Conservation (phyloP, 1,139 yeast species). For the Hansenula lynferdii region DNA sequence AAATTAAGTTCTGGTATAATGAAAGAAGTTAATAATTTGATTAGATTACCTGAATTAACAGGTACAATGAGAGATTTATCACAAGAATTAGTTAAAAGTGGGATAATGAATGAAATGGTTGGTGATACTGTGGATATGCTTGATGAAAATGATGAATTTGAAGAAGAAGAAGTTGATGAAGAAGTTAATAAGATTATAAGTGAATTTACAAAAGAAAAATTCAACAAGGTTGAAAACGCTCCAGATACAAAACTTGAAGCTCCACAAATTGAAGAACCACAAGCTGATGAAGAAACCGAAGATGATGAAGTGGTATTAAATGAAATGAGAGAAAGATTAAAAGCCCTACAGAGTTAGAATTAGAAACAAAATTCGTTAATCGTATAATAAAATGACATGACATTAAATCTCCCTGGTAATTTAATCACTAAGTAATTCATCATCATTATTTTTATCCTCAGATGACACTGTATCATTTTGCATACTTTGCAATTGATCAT, state of each 20-base stretch:
- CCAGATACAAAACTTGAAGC: slow-evolving; percentile 27
- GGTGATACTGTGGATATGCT: slow-evolving; percentile 79
- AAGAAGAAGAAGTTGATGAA: slow-evolving; percentile 64
- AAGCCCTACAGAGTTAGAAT: slow-evolving; percentile 67
- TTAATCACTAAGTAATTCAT: neutral
- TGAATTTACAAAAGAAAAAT: slow-evolving; percentile 41
- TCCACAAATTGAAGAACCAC: slow-evolving; percentile 36
- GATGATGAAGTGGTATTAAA: slow-evolving; percentile 71
- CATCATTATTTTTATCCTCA: slow-evolving; percentile 11
- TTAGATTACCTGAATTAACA: slow-evolving; percentile 74
- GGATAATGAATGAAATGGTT: slow-evolving; percentile 93
- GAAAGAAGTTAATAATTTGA: slow-evolving; percentile 82
- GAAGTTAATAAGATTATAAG: slow-evolving; percentile 58
- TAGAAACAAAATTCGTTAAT: neutral
- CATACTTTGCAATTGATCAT: slow-evolving; percentile 4
- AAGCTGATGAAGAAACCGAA: slow-evolving; percentile 38
- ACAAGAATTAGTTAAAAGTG: slow-evolving; percentile 85
- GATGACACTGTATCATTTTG: too few species aligned
- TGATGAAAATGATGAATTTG: slow-evolving; percentile 62
- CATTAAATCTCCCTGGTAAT: too few species aligned
- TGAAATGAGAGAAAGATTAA: slow-evolving; percentile 85
- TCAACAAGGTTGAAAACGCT: slow-evolving; percentile 43
- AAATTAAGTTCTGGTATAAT: slow-evolving; percentile 74
- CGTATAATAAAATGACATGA: too few species aligned
- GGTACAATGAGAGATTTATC: slow-evolving; percentile 85